A percentile compares a stretch with the other conserved stretches of the same genome.
Evolutionary conservation across 345 rosid species (phyloP).

Genomic region (Gynandropsis gynandra): DNA sequence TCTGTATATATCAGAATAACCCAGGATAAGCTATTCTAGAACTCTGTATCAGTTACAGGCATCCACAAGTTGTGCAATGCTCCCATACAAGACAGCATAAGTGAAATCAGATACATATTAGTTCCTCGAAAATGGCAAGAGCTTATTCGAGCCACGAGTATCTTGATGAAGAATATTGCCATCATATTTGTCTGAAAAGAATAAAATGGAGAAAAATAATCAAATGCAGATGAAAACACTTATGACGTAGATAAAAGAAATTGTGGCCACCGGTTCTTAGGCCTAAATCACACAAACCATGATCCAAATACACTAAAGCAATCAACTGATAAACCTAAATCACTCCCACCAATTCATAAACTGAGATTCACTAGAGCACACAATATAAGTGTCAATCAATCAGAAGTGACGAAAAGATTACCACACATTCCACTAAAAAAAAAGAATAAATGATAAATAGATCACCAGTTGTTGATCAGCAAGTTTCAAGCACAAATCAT

Average conservation of each 20-base stretch:
- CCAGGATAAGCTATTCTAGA: constrained; percentile 1
- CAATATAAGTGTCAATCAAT: neutral
- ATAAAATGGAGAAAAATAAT: constrained; percentile 8
- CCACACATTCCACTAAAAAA: neutral
- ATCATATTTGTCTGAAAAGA: constrained; percentile 33
- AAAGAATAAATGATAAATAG: constrained; percentile 3
- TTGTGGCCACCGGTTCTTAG: neutral
- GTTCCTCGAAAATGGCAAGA: constrained; percentile 37
- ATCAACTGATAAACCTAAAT: neutral
- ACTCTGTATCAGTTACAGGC: constrained; percentile 66
- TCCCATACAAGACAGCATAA: constrained; percentile 28
- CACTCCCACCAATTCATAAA: neutral
- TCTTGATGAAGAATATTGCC: constrained; percentile 34
- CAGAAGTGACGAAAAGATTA: constrained; percentile 1
- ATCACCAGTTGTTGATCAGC: neutral
- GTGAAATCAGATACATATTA: constrained; percentile 33
- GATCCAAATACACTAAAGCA: constrained; percentile 10
- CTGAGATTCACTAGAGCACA: neutral
- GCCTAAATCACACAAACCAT: constrained; percentile 13
- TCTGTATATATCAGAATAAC: constrained; percentile 11
- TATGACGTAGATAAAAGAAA: constrained; percentile 16
- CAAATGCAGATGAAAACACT: constrained; percentile 13
- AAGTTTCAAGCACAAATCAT: constrained; percentile 1
- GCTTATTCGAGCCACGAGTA: constrained; percentile 39
- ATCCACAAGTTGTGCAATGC: constrained; percentile 47